These are phyloP conservation scores for Jatropha podagrica DNA, from an alignment of 441 rosid species.

Conservation along the genomic window DNA sequence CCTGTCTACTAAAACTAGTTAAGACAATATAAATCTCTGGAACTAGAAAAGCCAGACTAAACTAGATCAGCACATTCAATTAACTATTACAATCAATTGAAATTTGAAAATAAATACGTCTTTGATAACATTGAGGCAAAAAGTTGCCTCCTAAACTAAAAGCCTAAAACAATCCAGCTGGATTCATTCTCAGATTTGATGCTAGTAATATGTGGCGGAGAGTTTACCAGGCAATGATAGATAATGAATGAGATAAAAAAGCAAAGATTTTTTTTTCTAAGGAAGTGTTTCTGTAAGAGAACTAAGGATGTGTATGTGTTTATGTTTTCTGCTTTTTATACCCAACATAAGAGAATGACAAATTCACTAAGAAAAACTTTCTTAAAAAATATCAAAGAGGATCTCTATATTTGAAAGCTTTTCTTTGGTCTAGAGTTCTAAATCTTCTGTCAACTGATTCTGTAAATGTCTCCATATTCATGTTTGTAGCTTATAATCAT, in stretches of 20 bases:
- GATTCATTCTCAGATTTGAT: conserved; percentile 9
- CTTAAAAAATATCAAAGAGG: conserved; percentile 29
- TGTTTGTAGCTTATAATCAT: no score
- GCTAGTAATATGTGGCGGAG: neutral
- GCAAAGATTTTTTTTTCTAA: neutral
- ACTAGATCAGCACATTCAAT: no score
- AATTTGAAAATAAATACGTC: no score
- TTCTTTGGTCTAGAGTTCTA: neutral
- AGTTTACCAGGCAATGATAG: conserved; percentile 8
- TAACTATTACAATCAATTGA: no score
- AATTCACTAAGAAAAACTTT: conserved; percentile 15
- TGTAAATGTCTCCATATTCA: no score
- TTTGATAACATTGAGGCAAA: no score
- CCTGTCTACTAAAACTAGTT: no score
- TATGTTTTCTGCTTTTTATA: neutral
- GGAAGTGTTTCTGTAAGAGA: neutral
- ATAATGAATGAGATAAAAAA: neutral
- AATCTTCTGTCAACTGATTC: neutral
- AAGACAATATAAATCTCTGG: no score
- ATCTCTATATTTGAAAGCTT: conserved; percentile 5
- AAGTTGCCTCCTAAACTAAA: no score
- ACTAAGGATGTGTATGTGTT: neutral
- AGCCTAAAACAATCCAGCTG: neutral
- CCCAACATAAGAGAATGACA: neutral
- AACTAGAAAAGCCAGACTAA: no score